Conservation (phyloP, 306 rosid genomes). For the Cajanus cajan region DNA sequence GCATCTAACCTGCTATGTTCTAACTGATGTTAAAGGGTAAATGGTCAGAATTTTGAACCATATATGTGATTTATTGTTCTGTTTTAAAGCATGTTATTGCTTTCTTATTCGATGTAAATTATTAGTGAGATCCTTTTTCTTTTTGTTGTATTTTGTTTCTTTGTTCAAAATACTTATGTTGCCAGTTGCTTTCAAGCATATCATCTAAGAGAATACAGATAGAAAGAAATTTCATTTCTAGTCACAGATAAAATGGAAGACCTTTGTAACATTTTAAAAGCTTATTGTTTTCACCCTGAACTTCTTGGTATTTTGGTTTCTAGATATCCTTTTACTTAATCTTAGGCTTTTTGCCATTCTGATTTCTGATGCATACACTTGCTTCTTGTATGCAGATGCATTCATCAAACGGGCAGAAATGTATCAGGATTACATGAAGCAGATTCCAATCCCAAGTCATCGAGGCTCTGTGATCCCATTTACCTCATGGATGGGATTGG, state of each 20-base stretch:
- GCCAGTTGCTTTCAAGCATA: constrained; percentile 11
- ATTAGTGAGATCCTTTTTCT: background rate
- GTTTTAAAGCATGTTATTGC: background rate
- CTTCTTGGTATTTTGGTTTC: background rate
- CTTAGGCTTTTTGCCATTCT: constrained; percentile 2
- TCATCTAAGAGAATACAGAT: background rate
- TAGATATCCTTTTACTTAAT: background rate
- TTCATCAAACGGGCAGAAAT: constrained; percentile 71
- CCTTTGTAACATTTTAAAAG: background rate
- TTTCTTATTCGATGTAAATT: constrained; percentile 14
- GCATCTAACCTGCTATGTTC: too few species aligned
- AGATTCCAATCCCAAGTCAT: constrained; percentile 61
- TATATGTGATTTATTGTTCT: background rate
- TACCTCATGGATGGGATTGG: constrained; percentile 83
- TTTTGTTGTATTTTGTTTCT: background rate
- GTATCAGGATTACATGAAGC: constrained; percentile 96
- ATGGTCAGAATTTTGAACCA: background rate
- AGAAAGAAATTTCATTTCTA: background rate
- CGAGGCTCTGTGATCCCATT: constrained; percentile 85
- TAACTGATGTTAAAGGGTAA: background rate
- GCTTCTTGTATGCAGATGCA: constrained; percentile 41
- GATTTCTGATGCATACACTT: background rate
- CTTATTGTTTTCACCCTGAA: background rate
- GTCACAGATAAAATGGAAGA: background rate
- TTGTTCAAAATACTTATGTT: background rate